Evolutionary conservation across 805 yeast species (phyloP), one percentile per base, ranked within the genome.

Genomic region (Starmerella apis): DNA sequence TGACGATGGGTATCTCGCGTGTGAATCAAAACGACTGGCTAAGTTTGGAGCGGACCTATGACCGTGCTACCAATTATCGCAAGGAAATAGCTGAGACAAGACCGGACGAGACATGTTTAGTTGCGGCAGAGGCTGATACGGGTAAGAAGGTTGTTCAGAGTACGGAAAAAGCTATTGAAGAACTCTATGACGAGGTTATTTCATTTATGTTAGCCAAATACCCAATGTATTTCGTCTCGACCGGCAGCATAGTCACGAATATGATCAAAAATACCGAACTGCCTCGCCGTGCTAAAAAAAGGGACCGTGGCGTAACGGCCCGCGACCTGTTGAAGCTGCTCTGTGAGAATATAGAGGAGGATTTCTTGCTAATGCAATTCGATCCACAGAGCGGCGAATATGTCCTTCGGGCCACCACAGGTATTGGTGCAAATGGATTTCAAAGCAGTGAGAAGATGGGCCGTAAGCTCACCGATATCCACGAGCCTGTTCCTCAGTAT

Each of bases 361-460:
- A 84, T 60, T 70, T 80, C 48, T 61, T 82, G 30, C 61, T 83
- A 6, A 22, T 56, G 32, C 56, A 61, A 39, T 23, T 33, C 16
- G 53, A 58, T 13, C 43, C 55, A 20, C 37, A 22, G 18, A 44
- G 31, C 18, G 44, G 46, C 4, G 60, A 55, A 48, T 83, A 81
- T 59, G 68, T 72, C 30, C 62, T 81, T 41, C 69, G 81, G 43
- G 79, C 79, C 1, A 76, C 79, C 3, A 66, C 74, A 4, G 73
- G 80, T 19, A 78, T 79, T 7, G 81, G 79, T 58, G 86, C 92
- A 1, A 78, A 83, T 2, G 92, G 92, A 1, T 83, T 83, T 63
- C 78, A 80, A 59, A 88, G 88, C 3, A 63, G 72, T 3, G 66
- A 63, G 19, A 74, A 77, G 56, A 69, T 76, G 54, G 67, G 78